Evolutionary conservation across 2,329 filamentous ascomycete species (phyloP).

Genomic region (Aureobasidium sp.): DNA sequence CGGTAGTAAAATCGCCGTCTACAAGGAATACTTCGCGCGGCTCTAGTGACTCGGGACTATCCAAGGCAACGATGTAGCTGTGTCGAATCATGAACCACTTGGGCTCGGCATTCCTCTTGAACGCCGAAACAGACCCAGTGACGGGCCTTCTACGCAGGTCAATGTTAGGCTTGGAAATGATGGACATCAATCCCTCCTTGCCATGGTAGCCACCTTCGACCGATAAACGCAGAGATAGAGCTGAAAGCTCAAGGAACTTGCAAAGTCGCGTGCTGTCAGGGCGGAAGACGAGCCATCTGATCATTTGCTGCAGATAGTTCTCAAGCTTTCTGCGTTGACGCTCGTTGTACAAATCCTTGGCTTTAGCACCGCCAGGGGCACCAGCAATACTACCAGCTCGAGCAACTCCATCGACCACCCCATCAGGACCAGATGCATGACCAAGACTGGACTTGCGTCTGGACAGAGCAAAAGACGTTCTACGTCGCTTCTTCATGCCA

Average conservation of each 20-base stretch:
- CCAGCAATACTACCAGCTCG: conserved; percentile 36
- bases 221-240: conserved; percentile 84
- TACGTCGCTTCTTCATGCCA: conserved; percentile 43
- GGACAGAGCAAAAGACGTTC: conserved; percentile 50
- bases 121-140: neutral
- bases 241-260: conserved; percentile 91
- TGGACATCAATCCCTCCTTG: conserved; percentile 90
- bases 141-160: conserved; percentile 23
- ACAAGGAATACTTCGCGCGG: conserved; percentile 99
- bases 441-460: conserved; percentile 52
- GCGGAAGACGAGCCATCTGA: conserved; percentile 93
- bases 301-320: conserved; percentile 85
- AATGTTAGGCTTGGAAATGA: conserved; percentile 70
- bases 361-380: conserved; percentile 30
- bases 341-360: conserved; percentile 60
- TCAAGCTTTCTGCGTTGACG: conserved; percentile 80
- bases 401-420: conserved; percentile 3
- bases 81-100: conserved; percentile 99
- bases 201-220: conserved; percentile 96
- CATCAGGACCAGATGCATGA: conserved; percentile 16
- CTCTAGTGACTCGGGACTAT: conserved; percentile 96
- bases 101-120: conserved; percentile 60
- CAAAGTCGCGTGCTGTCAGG: conserved; percentile 93
- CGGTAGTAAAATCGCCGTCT: conserved; percentile 76
- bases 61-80: conserved; percentile 96